phyloP scores from a whole-genome alignment of 2,329 filamentous ascomycete genomes.

The Dothistroma septosporum region DNA sequence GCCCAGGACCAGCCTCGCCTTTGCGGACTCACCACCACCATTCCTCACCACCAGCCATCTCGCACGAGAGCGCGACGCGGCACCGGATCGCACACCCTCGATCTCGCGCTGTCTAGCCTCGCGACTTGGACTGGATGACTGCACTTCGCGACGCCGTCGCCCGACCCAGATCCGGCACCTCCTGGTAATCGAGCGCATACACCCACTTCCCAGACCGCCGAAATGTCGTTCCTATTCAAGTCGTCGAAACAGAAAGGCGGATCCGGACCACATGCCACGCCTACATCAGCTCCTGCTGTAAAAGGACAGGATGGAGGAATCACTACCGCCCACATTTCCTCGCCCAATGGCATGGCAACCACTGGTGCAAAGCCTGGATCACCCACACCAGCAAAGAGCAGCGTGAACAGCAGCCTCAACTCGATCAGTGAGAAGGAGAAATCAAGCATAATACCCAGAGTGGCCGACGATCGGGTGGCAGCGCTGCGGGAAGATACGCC shows the following conservation, averaged over 20 bases:
- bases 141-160: neutral
- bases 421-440: slow-evolving; percentile 21
- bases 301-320: slow-evolving; percentile 51
- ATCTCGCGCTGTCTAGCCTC: neutral
- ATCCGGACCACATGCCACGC: slow-evolving; percentile 17
- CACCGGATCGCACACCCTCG: neutral
- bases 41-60: neutral
- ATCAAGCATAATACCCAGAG: slow-evolving; percentile 10
- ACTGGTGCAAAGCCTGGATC: slow-evolving; percentile 27
- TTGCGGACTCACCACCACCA: neutral
- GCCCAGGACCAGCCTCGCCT: neutral
- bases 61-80: neutral
- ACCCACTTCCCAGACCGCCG: neutral
- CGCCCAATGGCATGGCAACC: slow-evolving; percentile 43
- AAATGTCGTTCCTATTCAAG: slow-evolving; percentile 52
- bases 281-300: slow-evolving; percentile 50
- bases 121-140: slow-evolving; percentile 7
- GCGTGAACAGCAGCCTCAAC: slow-evolving; percentile 51
- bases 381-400: slow-evolving; percentile 69
- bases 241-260: slow-evolving; percentile 39
- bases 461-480: slow-evolving; percentile 17
- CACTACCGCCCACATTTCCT: slow-evolving; percentile 39
- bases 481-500: slow-evolving; percentile 13
- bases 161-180: slow-evolving; percentile 1
- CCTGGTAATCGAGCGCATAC: slow-evolving; percentile 1